Evolutionary conservation across 2,329 filamentous ascomycete genomes (phyloP).

Genomic region (Colletotrichum orchidophilum): DNA sequence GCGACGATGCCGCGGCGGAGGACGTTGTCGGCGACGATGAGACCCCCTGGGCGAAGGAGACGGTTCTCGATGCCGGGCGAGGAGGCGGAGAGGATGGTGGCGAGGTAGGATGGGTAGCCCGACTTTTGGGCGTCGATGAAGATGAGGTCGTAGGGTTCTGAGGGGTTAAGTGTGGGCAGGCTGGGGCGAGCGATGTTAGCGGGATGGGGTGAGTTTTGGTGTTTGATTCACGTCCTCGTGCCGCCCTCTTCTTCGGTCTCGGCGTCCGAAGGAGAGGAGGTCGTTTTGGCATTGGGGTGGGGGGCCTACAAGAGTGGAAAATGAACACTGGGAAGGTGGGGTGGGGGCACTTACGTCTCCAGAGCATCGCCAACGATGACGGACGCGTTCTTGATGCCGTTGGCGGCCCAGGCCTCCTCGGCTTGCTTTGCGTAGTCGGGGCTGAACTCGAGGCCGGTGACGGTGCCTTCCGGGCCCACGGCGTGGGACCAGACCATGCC

Average conservation of each 20-base stretch:
- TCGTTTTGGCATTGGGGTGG: not conserved
- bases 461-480: slow-evolving; percentile 51
- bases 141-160: slow-evolving; percentile 60
- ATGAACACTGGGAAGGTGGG: not conserved
- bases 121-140: slow-evolving; percentile 65
- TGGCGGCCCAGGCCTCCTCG: slow-evolving; percentile 47
- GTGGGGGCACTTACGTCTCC: slow-evolving; percentile 53
- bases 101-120: slow-evolving; percentile 59
- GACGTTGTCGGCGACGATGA: slow-evolving; percentile 65
- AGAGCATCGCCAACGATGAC: slow-evolving; percentile 57
- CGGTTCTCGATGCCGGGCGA: slow-evolving; percentile 46
- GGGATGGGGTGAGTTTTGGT: not conserved
- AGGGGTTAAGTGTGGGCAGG: slow-evolving; percentile 43
- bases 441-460: slow-evolving; percentile 57
- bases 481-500: slow-evolving; percentile 58
- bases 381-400: slow-evolving; percentile 55
- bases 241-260: not conserved
- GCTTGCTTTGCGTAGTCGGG: slow-evolving; percentile 54
- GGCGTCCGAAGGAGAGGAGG: not conserved
- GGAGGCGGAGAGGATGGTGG: slow-evolving; percentile 55
- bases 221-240: not conserved
- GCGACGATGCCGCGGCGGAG: slow-evolving; percentile 59
- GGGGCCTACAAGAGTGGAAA: not conserved
- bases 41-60: slow-evolving; percentile 57
- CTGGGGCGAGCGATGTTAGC: slow-evolving; percentile 35